Conservation (phyloP, 129 eudicot genomes). For the Lactuca sativa region DNA sequence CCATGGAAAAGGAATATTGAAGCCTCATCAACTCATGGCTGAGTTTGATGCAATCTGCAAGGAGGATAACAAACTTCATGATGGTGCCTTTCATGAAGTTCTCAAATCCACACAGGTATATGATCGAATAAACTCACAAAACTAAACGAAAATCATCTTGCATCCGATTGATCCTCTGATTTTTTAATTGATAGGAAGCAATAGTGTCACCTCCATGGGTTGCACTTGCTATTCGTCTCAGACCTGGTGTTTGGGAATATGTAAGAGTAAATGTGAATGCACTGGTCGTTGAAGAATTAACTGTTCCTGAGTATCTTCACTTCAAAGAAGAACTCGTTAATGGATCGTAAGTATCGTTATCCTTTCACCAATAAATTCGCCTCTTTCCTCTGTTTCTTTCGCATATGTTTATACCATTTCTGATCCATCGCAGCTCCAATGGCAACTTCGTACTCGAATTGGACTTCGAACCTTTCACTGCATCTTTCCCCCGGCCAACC, state of each 20-base stretch:
- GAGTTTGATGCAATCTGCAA: slow-evolving; percentile 68
- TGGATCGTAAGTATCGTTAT: slow-evolving; percentile 47
- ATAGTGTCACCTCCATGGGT: slow-evolving; percentile 83
- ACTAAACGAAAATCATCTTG: neutral
- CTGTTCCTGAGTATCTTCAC: slow-evolving; percentile 68
- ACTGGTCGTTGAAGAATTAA: slow-evolving; percentile 63
- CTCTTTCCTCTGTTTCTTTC: neutral
- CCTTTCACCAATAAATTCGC: neutral
- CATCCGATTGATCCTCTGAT: neutral
- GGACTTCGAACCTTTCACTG: slow-evolving; percentile 88
- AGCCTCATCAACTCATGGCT: slow-evolving; percentile 79
- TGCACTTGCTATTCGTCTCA: slow-evolving; percentile 79
- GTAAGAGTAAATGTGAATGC: slow-evolving; percentile 64
- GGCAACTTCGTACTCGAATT: slow-evolving; percentile 90
- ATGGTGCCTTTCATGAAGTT: slow-evolving; percentile 79
- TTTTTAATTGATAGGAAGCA: slow-evolving; percentile 57
- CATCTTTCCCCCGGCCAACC: slow-evolving; percentile 82
- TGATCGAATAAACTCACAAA: neutral
- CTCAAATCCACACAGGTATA: slow-evolving; percentile 80
- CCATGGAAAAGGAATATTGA: slow-evolving; percentile 87
- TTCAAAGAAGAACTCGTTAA: slow-evolving; percentile 78
- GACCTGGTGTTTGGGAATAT: slow-evolving; percentile 98
- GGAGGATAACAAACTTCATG: slow-evolving; percentile 50
- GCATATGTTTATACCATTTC: neutral
- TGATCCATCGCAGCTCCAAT: slow-evolving; percentile 42